These are phyloP conservation scores for Ogataea corticis DNA, from an alignment of 805 yeast species.

Conservation along the genomic window DNA sequence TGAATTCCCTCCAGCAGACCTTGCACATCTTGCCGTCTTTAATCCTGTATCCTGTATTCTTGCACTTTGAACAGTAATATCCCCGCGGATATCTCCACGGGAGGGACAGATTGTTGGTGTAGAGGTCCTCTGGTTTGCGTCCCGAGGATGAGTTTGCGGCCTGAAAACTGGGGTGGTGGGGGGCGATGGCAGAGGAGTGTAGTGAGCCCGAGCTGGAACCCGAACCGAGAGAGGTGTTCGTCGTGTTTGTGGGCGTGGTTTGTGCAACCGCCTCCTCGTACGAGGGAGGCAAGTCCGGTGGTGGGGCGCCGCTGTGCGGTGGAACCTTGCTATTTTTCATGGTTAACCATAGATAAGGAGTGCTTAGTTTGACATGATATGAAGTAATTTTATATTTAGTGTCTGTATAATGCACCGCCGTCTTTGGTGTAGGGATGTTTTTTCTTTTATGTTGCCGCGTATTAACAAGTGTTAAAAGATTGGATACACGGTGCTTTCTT, in stretches of 20 bases:
- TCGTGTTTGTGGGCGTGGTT: slow-evolving; percentile 1
- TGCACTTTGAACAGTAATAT: slow-evolving; percentile 65
- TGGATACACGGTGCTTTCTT: background rate
- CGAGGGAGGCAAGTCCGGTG: slow-evolving; percentile 10
- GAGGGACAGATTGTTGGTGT: slow-evolving; percentile 45
- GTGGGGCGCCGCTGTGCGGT: background rate
- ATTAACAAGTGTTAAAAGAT: slow-evolving; percentile 1
- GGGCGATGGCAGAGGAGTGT: background rate
- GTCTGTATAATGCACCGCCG: background rate
- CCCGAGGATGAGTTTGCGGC: slow-evolving; percentile 4
- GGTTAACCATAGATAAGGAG: no score
- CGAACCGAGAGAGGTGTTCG: slow-evolving; percentile 4
- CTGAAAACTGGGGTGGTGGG: slow-evolving; percentile 17
- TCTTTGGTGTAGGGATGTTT: background rate
- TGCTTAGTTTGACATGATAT: no score
- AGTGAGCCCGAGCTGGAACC: no score
- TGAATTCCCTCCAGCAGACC: slow-evolving; percentile 68
- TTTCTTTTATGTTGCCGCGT: slow-evolving; percentile 2
- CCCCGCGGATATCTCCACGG: slow-evolving; percentile 70
- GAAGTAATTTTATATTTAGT: no score
- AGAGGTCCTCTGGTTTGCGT: slow-evolving; percentile 32
- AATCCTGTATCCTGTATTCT: slow-evolving; percentile 65
- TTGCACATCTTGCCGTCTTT: slow-evolving; percentile 68
- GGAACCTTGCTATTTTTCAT: no score
- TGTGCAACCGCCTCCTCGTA: slow-evolving; percentile 14